phyloP scores from a whole-genome alignment of 2,329 filamentous ascomycete genomes.

The Fusarium succisae region DNA sequence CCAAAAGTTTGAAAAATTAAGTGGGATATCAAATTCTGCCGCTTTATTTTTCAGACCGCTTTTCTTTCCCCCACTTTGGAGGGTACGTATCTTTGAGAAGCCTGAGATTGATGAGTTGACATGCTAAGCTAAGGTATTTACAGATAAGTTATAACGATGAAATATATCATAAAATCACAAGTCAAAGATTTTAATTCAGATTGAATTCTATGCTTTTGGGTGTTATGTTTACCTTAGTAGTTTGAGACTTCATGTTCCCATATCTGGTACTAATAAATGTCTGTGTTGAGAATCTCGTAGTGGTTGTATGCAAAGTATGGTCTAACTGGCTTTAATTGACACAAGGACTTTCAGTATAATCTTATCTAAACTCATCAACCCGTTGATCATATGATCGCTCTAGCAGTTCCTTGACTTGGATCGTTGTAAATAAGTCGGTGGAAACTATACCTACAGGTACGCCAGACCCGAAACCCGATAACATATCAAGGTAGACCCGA shows the following conservation, averaged over 20 bases:
- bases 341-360: neutral
- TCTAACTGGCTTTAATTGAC: neutral
- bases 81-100: constrained; percentile 23
- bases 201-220: no score
- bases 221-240: neutral
- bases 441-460: neutral
- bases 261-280: neutral
- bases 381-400: neutral
- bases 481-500: constrained; percentile 15
- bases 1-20: constrained; percentile 49
- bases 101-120: neutral
- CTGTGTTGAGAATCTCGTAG: neutral
- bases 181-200: neutral
- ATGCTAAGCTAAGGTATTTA: neutral
- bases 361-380: neutral
- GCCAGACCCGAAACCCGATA: constrained; percentile 36
- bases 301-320: neutral
- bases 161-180: neutral
- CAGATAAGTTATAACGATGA: neutral
- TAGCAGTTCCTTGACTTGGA: neutral
- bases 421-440: neutral
- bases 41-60: constrained; percentile 44
- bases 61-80: constrained; percentile 34
- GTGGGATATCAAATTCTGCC: constrained; percentile 53
- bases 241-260: neutral